Conservation (phyloP, 2,329 filamentous ascomycete genomes). For the Botryotinia convoluta region DNA sequence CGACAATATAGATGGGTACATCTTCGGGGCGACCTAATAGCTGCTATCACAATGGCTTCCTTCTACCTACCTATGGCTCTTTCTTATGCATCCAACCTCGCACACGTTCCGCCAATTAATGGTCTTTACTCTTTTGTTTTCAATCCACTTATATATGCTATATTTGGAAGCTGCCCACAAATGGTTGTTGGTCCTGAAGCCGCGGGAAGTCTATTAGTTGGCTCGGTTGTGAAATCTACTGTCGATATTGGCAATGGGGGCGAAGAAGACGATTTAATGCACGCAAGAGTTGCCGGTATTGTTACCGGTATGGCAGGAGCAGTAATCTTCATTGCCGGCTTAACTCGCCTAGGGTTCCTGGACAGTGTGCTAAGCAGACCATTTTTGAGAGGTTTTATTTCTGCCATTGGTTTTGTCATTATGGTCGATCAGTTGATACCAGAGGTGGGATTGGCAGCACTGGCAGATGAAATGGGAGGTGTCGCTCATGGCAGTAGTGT, state of each 20-base stretch:
- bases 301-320: slow-evolving; percentile 84
- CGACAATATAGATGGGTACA: slow-evolving; percentile 80
- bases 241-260: slow-evolving; percentile 65
- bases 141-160: slow-evolving; percentile 84
- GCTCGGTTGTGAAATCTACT: slow-evolving; percentile 76
- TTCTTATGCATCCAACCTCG: slow-evolving; percentile 87
- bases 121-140: slow-evolving; percentile 93
- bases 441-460: slow-evolving; percentile 71
- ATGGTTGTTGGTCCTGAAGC: slow-evolving; percentile 96
- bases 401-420: slow-evolving; percentile 94
- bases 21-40: slow-evolving; percentile 79
- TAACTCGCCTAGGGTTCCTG: slow-evolving; percentile 84
- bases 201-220: slow-evolving; percentile 85
- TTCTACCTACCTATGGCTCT: slow-evolving; percentile 98
- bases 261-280: slow-evolving; percentile 62
- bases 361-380: slow-evolving; percentile 92
- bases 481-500: slow-evolving; percentile 81
- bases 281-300: slow-evolving; percentile 82
- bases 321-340: slow-evolving; percentile 82
- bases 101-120: slow-evolving; percentile 88
- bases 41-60: slow-evolving; percentile 93
- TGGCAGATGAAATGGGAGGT: slow-evolving; percentile 60
- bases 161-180: slow-evolving; percentile 86
- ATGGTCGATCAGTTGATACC: slow-evolving; percentile 92
- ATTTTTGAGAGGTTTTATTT: slow-evolving; percentile 93